These are phyloP conservation scores for Antrodiella citrinella DNA, from an alignment of 768 basidiomycete species.

Conservation along the genomic window DNA sequence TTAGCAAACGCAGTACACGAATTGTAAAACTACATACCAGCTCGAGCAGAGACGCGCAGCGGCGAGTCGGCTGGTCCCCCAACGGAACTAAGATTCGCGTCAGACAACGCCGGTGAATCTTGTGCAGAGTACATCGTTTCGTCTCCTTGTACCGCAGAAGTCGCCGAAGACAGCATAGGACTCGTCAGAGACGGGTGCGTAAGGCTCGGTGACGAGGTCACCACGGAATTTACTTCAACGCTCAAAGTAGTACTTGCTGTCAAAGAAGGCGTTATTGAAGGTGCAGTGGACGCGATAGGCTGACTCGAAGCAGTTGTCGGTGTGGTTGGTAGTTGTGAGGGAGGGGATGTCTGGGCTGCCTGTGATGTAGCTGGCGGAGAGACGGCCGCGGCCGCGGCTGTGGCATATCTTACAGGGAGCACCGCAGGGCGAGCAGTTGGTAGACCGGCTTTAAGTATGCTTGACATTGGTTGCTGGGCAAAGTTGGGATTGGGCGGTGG, in stretches of 20 bases:
- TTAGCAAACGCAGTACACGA: no score
- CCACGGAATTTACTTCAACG: slow-evolving; percentile 28
- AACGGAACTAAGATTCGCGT: slow-evolving; percentile 41
- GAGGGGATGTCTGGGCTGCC: slow-evolving; percentile 12
- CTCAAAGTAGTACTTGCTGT: slow-evolving; percentile 23
- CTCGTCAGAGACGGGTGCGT: slow-evolving; percentile 82
- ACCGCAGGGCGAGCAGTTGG: slow-evolving; percentile 46
- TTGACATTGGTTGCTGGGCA: slow-evolving; percentile 66
- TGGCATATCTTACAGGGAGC: slow-evolving; percentile 83
- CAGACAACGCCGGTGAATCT: slow-evolving; percentile 68
- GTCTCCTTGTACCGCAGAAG: slow-evolving; percentile 49
- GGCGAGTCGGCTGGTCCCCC: slow-evolving; percentile 43
- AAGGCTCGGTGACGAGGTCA: slow-evolving; percentile 68
- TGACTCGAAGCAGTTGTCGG: slow-evolving; percentile 25
- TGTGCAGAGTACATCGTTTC: slow-evolving; percentile 66
- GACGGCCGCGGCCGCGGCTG: slow-evolving; percentile 75
- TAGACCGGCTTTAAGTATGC: slow-evolving; percentile 70
- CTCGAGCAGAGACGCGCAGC: slow-evolving; percentile 28
- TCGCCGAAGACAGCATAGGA: slow-evolving; percentile 71
- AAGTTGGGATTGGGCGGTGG: slow-evolving; percentile 79
- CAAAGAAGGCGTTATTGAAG: slow-evolving; percentile 27
- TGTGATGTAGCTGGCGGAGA: slow-evolving; percentile 29
- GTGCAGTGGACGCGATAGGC: slow-evolving; percentile 31
- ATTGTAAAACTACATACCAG: slow-evolving; percentile 9
- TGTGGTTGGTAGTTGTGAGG: slow-evolving; percentile 32